Conservation (phyloP, 2,329 filamentous ascomycete genomes). For the Periconia sp. region DNA sequence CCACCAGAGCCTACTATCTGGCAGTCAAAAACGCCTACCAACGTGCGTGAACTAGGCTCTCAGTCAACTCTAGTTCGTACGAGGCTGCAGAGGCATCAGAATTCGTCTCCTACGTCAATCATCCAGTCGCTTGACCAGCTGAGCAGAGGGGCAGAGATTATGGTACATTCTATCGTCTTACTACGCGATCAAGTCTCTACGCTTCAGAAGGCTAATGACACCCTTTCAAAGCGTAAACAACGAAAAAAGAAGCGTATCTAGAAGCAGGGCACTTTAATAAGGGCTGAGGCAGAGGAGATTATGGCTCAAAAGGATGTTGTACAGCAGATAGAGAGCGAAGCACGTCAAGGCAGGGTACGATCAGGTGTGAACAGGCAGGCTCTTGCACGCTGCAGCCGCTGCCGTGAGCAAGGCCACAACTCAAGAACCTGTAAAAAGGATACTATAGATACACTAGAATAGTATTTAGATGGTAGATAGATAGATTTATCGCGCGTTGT, state of each 20-base stretch:
- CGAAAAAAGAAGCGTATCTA: conserved; percentile 23
- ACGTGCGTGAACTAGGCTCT: conserved; percentile 14
- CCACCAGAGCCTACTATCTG: conserved; percentile 5
- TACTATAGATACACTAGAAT: no score
- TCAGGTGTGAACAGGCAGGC: no score
- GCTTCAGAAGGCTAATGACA: conserved; percentile 11
- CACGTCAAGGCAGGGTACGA: no score
- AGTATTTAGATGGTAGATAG: no score
- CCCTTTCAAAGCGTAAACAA: conserved; percentile 15
- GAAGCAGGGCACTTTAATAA: conserved; percentile 20
- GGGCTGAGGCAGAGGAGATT: no score
- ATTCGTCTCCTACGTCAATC: conserved; percentile 2
- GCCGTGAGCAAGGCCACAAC: no score
- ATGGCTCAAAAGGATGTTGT: no score
- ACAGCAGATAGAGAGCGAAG: no score
- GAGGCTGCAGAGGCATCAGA: conserved; percentile 6
- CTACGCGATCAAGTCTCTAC: neutral
- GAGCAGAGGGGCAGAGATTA: conserved; percentile 12
- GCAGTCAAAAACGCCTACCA: conserved; percentile 18
- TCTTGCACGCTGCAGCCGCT: no score
- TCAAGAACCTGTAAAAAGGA: no score
- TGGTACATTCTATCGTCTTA: conserved; percentile 9
- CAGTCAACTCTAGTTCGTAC: conserved; percentile 17
- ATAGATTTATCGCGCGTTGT: no score
- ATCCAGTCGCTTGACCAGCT: conserved; percentile 4